Percentiles rank a stretch among this genome's conserved stretches.
Evolutionary conservation across 2,329 filamentous ascomycete genomes (phyloP).

Genomic region (Chaetomium sp.): DNA sequence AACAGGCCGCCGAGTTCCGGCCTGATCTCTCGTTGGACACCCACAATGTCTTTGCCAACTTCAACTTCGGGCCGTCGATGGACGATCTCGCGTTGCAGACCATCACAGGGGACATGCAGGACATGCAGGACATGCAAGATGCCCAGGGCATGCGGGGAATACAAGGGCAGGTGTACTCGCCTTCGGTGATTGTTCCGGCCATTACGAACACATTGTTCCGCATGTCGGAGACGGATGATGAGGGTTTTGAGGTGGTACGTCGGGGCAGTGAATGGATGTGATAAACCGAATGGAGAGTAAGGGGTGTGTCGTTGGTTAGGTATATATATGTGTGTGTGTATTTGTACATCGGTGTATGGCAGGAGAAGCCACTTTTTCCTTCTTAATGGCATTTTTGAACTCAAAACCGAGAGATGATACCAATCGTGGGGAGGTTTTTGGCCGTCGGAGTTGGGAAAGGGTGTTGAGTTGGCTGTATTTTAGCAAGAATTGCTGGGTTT

Average conservation of each 20-base stretch:
- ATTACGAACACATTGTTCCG: neutral
- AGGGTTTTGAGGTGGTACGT: neutral
- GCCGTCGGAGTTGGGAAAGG: no score
- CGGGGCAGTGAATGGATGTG: neutral
- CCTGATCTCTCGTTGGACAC: neutral
- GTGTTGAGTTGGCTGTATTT: no score
- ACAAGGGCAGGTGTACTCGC: neutral
- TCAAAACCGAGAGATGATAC: no score
- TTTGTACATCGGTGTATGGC: no score
- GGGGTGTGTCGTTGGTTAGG: neutral
- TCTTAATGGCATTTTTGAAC: no score
- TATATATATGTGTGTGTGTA: neutral
- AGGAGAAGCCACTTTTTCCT: no score
- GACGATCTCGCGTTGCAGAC: neutral
- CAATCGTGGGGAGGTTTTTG: no score
- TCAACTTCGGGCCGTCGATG: neutral
- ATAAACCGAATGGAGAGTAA: neutral
- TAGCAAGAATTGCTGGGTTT: no score
- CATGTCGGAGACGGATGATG: neutral
- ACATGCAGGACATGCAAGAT: neutral
- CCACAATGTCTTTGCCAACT: neutral
- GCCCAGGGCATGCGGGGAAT: neutral
- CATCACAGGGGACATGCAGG: neutral
- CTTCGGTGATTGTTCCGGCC: neutral
- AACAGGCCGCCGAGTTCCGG: neutral